phyloP scores from a whole-genome alignment of 2,329 filamentous ascomycete species.

The Trichoderma endophyticum region DNA sequence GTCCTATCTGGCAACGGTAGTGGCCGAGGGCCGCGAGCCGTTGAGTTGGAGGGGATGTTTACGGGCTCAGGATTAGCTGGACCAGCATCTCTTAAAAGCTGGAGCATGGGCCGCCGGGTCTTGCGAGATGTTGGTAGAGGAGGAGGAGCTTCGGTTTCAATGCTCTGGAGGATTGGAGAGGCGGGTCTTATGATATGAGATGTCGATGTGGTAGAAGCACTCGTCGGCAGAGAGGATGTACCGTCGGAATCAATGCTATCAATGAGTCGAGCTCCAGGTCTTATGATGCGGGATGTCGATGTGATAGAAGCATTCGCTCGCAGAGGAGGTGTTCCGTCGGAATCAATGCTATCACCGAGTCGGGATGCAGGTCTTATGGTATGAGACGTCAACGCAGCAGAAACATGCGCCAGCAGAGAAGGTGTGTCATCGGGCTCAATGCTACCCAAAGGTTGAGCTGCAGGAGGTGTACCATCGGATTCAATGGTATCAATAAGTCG shows the following conservation, averaged over 20 bases:
- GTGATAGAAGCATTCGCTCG: neutral
- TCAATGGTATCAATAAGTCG: neutral
- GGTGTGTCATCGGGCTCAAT: neutral
- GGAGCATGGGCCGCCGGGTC: neutral
- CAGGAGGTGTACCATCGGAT: neutral
- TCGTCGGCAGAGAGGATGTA: neutral
- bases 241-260: neutral
- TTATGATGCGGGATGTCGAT: neutral
- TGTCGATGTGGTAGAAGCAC: neutral
- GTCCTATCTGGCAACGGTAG: neutral
- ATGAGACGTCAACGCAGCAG: neutral
- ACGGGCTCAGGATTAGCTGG: neutral
- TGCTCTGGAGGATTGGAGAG: neutral
- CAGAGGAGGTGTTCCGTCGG: neutral
- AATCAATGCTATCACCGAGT: neutral
- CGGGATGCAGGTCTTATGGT: neutral
- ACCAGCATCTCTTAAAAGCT: neutral
- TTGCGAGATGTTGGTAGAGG: neutral
- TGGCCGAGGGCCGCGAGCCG: neutral
- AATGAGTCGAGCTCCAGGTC: neutral
- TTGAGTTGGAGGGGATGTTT: neutral
- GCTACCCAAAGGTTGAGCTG: neutral
- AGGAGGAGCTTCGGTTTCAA: neutral
- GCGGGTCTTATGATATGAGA: neutral
- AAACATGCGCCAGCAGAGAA: neutral